phyloP scores from a whole-genome alignment of 1,139 yeast species.

The Taphrina confusa region DNA sequence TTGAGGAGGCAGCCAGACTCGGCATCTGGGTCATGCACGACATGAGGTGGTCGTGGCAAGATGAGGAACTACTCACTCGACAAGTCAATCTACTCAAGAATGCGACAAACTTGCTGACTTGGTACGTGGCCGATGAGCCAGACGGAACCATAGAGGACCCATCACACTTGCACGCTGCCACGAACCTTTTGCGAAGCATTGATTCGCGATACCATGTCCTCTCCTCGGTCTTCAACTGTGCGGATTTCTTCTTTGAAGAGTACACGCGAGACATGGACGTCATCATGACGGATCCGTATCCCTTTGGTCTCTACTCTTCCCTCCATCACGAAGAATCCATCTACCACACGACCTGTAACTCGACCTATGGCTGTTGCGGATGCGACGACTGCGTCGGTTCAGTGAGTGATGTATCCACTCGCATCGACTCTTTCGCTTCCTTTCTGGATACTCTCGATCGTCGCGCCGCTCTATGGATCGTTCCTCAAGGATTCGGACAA shows the following conservation, averaged over 20 bases:
- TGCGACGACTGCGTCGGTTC: slow-evolving; percentile 8
- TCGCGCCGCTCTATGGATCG: neutral
- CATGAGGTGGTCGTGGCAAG: slow-evolving; percentile 10
- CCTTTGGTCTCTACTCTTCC: neutral
- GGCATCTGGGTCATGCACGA: slow-evolving; percentile 17
- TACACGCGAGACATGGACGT: slow-evolving; percentile 3
- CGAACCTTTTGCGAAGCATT: neutral
- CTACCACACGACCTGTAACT: neutral
- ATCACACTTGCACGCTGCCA: neutral
- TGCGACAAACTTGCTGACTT: slow-evolving; percentile 1
- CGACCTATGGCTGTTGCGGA: slow-evolving; percentile 12
- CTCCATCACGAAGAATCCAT: neutral
- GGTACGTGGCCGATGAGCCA: slow-evolving; percentile 8
- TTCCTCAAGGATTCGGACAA: neutral
- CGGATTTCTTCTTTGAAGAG: neutral
- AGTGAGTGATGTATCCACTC: neutral
- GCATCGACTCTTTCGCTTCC: neutral
- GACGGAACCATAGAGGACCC: slow-evolving; percentile 9
- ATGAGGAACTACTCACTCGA: neutral
- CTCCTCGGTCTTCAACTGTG: neutral
- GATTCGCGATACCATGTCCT: slow-evolving; percentile 1
- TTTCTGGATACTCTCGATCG: neutral
- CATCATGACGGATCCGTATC: slow-evolving; percentile 15
- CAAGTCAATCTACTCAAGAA: neutral
- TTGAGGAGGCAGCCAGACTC: neutral